A percentile compares a stretch with the other conserved stretches of the same genome.
Evolutionary conservation across 805 yeast genomes (phyloP).

Genomic region (Pichia cabralensis): DNA sequence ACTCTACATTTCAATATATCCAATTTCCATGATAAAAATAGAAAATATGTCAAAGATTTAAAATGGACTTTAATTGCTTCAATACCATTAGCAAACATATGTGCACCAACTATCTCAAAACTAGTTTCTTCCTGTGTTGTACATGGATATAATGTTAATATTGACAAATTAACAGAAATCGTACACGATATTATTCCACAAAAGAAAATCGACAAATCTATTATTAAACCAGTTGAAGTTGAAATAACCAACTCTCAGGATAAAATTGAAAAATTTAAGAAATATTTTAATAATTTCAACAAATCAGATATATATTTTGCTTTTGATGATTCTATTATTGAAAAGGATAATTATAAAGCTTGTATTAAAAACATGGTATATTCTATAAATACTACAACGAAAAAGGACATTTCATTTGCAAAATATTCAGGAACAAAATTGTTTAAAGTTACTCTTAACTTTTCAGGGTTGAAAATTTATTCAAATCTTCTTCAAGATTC

Average conservation of each 20-base stretch:
- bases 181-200: not conserved
- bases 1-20: constrained; percentile 9
- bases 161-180: constrained; percentile 2
- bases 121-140: constrained; percentile 5
- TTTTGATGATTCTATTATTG: constrained; percentile 7
- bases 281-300: constrained; percentile 5
- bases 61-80: constrained; percentile 9
- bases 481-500: constrained; percentile 1
- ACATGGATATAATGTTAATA: constrained; percentile 5
- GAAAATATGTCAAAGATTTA: constrained; percentile 1
- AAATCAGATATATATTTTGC: constrained; percentile 9
- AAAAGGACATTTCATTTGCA: constrained; percentile 5
- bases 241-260: not conserved
- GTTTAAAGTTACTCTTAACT: constrained; percentile 9
- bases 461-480: constrained; percentile 7
- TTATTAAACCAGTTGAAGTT: not conserved
- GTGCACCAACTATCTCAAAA: constrained; percentile 1
- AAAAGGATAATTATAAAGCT: not conserved
- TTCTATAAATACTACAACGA: constrained; percentile 6
- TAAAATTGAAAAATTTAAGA: constrained; percentile 1
- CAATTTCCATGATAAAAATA: constrained; percentile 1
- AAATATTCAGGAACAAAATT: constrained; percentile 2
- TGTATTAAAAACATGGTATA: constrained; percentile 8
- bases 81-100: not conserved
- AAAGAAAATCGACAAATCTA: not conserved